A percentile compares a stretch with the other conserved stretches of the same genome.
Evolutionary conservation across 164 flowering plant species (phyloP).

Genomic region (Stephania japonica): DNA sequence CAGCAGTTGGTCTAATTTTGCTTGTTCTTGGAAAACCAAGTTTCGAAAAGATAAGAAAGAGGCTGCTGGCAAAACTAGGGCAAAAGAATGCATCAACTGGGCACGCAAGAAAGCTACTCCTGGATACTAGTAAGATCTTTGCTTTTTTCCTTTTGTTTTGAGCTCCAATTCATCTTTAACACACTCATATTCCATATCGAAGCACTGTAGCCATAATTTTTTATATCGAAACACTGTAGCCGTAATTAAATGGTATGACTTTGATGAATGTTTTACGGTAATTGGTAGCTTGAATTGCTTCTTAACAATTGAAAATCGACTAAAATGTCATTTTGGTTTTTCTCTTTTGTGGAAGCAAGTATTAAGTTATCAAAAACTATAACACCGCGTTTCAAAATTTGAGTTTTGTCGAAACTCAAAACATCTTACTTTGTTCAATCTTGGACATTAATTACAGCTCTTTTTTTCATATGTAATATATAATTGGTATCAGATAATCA

Average conservation of each 20-base stretch:
- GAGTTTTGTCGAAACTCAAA: background rate
- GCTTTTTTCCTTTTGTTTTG: constrained; percentile 29
- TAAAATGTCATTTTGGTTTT: background rate
- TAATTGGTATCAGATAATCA: background rate
- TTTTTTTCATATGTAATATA: too few relatives aligned
- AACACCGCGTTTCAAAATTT: too few relatives aligned
- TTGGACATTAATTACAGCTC: background rate
- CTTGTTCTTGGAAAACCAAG: constrained; percentile 33
- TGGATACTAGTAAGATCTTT: constrained; percentile 75
- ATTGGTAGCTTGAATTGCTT: too few relatives aligned
- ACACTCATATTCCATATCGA: background rate
- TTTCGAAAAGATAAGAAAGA: constrained; percentile 22
- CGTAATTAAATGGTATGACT: background rate
- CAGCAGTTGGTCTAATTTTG: constrained; percentile 34
- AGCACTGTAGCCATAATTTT: background rate
- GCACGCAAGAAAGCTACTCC: constrained; percentile 64
- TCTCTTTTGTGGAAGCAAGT: background rate
- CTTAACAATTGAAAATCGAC: too few relatives aligned
- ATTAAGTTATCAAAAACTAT: too few relatives aligned
- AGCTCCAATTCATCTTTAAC: background rate
- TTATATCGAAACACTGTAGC: background rate
- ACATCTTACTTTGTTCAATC: background rate
- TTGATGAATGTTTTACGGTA: background rate
- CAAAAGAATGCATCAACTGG: constrained; percentile 51
- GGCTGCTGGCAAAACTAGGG: constrained; percentile 36